phyloP scores from a whole-genome alignment of 1,284 basidiomycete genomes.

The Stygiomarasmius scandens region DNA sequence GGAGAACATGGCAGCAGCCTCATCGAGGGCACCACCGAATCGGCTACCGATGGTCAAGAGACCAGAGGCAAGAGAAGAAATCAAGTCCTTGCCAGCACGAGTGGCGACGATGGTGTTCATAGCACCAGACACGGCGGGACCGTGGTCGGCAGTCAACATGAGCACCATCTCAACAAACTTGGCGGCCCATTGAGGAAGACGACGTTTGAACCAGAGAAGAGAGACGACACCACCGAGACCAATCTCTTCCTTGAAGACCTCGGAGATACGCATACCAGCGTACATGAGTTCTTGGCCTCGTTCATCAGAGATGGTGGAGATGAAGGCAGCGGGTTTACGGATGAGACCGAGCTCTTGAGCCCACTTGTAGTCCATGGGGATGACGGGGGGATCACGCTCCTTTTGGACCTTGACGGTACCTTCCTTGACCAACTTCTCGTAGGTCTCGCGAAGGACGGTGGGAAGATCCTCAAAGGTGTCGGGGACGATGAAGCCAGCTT shows the following conservation, averaged over 20 bases:
- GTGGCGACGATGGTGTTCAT: constrained; percentile 99
- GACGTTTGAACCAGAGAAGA: constrained; percentile 91
- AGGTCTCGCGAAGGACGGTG: constrained; percentile 80
- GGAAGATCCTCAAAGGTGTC: constrained; percentile 98
- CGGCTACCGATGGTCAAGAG: constrained; percentile 95
- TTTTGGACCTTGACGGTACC: constrained; percentile 75
- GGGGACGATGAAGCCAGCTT: constrained; percentile 95
- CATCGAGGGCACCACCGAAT: constrained; percentile 99
- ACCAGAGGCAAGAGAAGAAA: constrained; percentile 95
- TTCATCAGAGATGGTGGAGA: constrained; percentile 99
- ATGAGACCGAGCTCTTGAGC: constrained; percentile 97
- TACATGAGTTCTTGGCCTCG: constrained; percentile 98
- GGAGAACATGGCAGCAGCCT: constrained; percentile 96
- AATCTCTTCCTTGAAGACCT: constrained; percentile 98
- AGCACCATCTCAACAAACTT: constrained; percentile 99
- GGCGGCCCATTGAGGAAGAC: constrained; percentile 79
- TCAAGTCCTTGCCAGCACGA: constrained; percentile 98
- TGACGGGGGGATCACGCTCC: constrained; percentile 91
- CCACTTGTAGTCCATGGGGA: constrained; percentile 99
- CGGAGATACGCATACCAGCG: constrained; percentile 98
- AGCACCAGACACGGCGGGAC: constrained; percentile 94
- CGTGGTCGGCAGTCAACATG: constrained; percentile 98
- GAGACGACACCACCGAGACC: constrained; percentile 97
- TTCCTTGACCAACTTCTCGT: constrained; percentile 77
- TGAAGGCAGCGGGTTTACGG: constrained; percentile 98